Base-by-base conservation (phyloP, 1,284 basidiomycete species). In the Rhodotorula mucilaginosa region DNA sequence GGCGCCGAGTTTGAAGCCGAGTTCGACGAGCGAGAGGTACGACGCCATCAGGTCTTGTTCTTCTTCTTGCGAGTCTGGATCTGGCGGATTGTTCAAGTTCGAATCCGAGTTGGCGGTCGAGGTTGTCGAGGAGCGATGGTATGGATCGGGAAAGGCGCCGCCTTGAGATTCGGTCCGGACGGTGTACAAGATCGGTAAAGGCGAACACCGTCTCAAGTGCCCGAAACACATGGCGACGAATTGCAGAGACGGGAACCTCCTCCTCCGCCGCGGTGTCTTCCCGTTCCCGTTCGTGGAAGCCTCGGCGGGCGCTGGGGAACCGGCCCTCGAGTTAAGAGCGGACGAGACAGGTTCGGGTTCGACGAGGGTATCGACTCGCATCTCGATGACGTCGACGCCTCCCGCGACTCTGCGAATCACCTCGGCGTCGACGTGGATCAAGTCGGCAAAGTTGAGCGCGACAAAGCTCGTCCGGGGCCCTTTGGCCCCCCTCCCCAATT, bases 171-270 rank as follows among this genome's bases (percentile, higher is more conserved):
- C 84, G 2, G 93, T 95, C 34, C 96, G 86, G 39, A 97, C 91
- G 0, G 95, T 97, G 83, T 89, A 98, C 65, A 99, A 89, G 74
- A 98, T 88, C 0, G 96, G 96, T 1, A 99, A 85, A 1, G 85
- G 84, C 0, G 92, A 91, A n/a, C 85, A 86, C 61, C 90, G 87
- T 61, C 93, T 88, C 19, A 99, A 83, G 7, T 75, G 74, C 3
- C 74, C 72, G 47, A 75, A 75, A 54, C 60, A 67, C 31, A 75
- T 46, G 7, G 71, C 65, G 62, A 73, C 74, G 31, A 65, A 70
- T 31, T 75, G 69, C 85, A 1, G 92, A 86, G 56, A 98, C 82
- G 80, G 98, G 94, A 62, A 87, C 84, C n/a, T 88, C 84, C 56
- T 97, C 91, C 79, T 92, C 94, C 1, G 85, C 80, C 51, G 46